Evolutionary conservation across 2,329 filamentous ascomycete species (phyloP), one percentile per base, ranked within the genome.

Genomic region (Aspergillus sp.): DNA sequence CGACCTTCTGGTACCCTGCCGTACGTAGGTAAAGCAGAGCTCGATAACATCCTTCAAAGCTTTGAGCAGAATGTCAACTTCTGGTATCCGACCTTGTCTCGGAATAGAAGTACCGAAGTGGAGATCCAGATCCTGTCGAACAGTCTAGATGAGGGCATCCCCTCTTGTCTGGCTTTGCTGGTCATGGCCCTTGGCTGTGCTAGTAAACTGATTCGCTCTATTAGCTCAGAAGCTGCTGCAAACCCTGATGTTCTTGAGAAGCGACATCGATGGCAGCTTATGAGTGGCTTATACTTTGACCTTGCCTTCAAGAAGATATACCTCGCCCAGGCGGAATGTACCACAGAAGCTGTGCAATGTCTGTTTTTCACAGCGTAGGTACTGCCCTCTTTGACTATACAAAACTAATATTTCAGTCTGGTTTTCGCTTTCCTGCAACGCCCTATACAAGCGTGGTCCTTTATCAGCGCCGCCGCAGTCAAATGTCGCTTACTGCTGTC

Each of bases 361-460:
- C 67, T 83, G 1, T 82, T 84, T 63, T 79, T 82, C 44, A 73
- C 77, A 1, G 80, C 76, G 80, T 83, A 60, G 63, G 79, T 66
- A 41, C 5, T 1, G 3, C 14, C 19, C 27, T 33, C 23, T 2
- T 3, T 25, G 9, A 4, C 27, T 21, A 1, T 21, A 1, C 3
- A 21, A 4, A 11, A 9, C 11, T 3, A 3, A 33, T 5, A 0
- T 35, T 46, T 1, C 78, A 79, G 0, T 57, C 33, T 83, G 1
- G 83, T 82, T 60, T 82, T 81, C 57, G 79, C 80, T 0, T 83
- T 79, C 33, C 65, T 82, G 0, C 76, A 81, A 3, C 69, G 81
- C 1, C 81, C 81, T 0, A 68, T 84, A 1, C 81, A 83, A 55
- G 81, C 81, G 0, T 83, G 81, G 81, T 77, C 81, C 37, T 80